phyloP scores from a whole-genome alignment of 306 rosid species.

The cucumber (Cucumis sativus) region Cucumber_9930_V3 NC_026660.2:13589501-13590000 shows the following conservation, averaged over 20 bases:
- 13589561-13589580: conserved; percentile 72
- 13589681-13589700: background rate
- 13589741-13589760: conserved; percentile 56
- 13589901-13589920: conserved; percentile 49
- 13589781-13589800: conserved; percentile 79
- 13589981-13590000: conserved; percentile 57
- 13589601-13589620: conserved; percentile 83
- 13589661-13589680: background rate
- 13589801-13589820: conserved; percentile 70
- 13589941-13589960: conserved; percentile 97
- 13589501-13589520: conserved; percentile 48
- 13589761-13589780: conserved; percentile 49
- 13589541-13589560: conserved; percentile 74
- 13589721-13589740: conserved; percentile 74
- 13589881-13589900: conserved; percentile 78
- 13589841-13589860: conserved; percentile 56
- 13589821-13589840: conserved; percentile 53
- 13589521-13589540: conserved; percentile 68
- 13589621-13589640: conserved; percentile 83
- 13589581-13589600: conserved; percentile 58
- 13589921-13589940: conserved; percentile 56
- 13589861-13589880: conserved; percentile 75
- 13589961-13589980: conserved; percentile 92
- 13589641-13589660: conserved; percentile 11
- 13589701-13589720: conserved; percentile 40